phyloP scores from a whole-genome alignment of 225 moss, liverwort and hornwort genomes.

The Straminergon stramineum region DNA sequence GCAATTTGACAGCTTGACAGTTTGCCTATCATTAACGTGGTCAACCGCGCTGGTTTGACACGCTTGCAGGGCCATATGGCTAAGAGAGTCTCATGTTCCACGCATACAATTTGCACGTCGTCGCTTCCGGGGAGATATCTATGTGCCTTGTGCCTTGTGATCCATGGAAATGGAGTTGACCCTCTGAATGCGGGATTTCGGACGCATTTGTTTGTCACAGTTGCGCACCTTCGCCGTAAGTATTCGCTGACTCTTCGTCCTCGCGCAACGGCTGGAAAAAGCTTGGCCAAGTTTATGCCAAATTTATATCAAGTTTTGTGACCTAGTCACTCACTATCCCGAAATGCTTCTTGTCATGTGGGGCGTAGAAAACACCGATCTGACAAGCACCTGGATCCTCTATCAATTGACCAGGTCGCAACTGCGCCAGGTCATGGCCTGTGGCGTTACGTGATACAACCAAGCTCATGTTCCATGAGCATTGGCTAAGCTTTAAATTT shows the following conservation, averaged over 20 bases:
- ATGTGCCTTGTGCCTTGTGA: not conserved
- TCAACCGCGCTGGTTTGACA: not conserved
- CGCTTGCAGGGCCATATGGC: not conserved
- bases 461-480: not conserved
- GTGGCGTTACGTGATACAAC: not conserved
- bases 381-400: not conserved
- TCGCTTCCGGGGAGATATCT: not conserved
- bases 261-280: not conserved
- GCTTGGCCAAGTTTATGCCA: not conserved
- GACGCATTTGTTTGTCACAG: not conserved
- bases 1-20: not conserved
- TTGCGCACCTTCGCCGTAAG: not conserved
- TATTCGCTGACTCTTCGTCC: not conserved
- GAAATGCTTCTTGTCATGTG: not conserved
- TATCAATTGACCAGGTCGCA: not conserved
- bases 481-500: not conserved
- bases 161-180: slow-evolving; percentile 10
- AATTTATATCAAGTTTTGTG: not conserved
- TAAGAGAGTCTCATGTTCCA: not conserved
- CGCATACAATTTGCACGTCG: not conserved
- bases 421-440: not conserved
- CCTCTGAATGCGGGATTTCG: not conserved
- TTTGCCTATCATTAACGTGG: not conserved
- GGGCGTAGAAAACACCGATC: not conserved
- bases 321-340: not conserved